phyloP scores from a whole-genome alignment of 2,329 filamentous ascomycete genomes.

The Pseudogymnoascus sp. region DNA sequence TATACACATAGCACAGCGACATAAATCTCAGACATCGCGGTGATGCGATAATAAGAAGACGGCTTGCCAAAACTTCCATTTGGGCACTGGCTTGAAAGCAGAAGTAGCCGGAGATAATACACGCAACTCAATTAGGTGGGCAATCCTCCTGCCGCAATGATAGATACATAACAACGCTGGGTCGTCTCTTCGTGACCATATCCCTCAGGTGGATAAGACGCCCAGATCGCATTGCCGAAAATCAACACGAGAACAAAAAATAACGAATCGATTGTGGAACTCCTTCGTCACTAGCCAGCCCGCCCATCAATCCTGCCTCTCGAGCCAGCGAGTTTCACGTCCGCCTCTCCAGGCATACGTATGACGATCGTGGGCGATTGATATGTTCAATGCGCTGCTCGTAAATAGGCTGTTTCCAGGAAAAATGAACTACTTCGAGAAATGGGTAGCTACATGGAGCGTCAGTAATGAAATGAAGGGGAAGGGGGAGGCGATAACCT shows the following conservation, averaged over 20 bases:
- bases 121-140: conserved; percentile 3
- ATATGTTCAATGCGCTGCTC: neutral
- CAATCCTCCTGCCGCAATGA: conserved; percentile 5
- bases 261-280: neutral
- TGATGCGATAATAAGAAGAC: neutral
- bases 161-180: conserved; percentile 6
- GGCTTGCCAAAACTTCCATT: neutral
- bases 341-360: neutral
- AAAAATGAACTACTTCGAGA: neutral
- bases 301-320: neutral
- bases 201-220: neutral
- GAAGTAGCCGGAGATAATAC: neutral
- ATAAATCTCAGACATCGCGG: neutral
- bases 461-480: neutral
- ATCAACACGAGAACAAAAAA: neutral
- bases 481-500: conserved; percentile 31
- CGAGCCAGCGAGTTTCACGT: conserved; percentile 5
- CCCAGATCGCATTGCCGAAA: neutral
- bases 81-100: neutral
- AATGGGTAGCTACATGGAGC: neutral
- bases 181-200: conserved; percentile 6
- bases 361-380: neutral
- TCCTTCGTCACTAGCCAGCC: neutral
- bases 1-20: neutral
- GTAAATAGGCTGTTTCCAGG: neutral